Percentiles rank a stretch among this genome's conserved stretches.
phyloP scores from a whole-genome alignment of 2,329 filamentous ascomycete species.

The Xylariaceae sp. region DNA sequence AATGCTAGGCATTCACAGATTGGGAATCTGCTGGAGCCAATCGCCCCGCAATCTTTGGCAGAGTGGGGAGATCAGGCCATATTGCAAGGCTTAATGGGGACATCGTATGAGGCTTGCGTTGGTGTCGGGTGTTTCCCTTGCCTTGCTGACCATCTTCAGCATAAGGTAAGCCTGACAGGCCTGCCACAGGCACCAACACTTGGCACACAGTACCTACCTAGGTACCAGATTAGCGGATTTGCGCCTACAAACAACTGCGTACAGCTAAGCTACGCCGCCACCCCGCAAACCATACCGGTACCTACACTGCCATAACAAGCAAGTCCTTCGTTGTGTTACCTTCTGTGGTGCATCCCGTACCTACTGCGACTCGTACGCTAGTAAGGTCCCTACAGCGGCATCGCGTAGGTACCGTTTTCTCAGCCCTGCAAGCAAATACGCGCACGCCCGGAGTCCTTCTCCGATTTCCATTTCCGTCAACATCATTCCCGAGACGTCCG shows the following conservation, averaged over 20 bases:
- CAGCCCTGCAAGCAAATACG: not conserved
- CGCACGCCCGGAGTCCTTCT: not conserved
- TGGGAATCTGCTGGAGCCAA: constrained; percentile 14
- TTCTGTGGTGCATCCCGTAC: too few relatives aligned
- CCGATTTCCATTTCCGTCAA: too few relatives aligned
- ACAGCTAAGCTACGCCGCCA: too few relatives aligned
- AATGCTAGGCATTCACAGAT: not conserved
- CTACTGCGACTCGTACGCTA: too few relatives aligned
- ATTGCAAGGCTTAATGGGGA: constrained; percentile 28
- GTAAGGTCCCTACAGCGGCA: not conserved
- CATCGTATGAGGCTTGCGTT: constrained; percentile 31
- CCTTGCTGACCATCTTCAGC: constrained; percentile 2
- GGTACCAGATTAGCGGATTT: too few relatives aligned
- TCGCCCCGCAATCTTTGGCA: constrained; percentile 24
- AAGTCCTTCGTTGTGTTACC: too few relatives aligned
- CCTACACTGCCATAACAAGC: too few relatives aligned
- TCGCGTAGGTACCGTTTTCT: not conserved
- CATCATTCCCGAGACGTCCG: too few relatives aligned
- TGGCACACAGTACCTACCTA: too few relatives aligned
- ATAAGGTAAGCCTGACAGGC: not conserved
- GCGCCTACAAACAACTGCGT: too few relatives aligned
- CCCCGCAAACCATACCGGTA: too few relatives aligned
- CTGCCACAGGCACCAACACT: not conserved
- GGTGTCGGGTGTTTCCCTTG: not conserved
- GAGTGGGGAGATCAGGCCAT: constrained; percentile 31